Conservation (phyloP, 2,329 filamentous ascomycete species). For the Colletotrichum camelliae region DNA sequence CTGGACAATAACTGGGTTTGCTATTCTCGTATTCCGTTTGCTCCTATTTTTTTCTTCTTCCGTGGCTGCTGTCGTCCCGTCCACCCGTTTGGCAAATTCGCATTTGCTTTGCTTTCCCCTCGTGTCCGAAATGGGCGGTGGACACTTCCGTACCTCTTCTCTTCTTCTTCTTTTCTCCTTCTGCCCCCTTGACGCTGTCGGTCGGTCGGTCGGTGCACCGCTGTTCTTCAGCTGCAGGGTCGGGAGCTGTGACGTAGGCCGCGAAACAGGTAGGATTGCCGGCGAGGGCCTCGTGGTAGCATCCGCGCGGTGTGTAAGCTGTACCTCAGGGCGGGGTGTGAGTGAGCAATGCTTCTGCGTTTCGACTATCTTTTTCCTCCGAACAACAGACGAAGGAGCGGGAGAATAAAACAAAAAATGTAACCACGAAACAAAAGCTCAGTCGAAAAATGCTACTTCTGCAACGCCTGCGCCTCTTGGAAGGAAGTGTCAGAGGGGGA, state of each 20-base stretch:
- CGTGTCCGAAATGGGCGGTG: not conserved
- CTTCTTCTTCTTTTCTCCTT: not conserved
- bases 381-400: conserved; percentile 3
- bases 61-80: not conserved
- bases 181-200: not conserved
- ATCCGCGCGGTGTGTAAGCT: not conserved
- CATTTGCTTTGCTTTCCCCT: not conserved
- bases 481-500: not conserved
- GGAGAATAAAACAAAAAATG: not conserved
- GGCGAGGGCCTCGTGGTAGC: not conserved
- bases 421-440: not conserved
- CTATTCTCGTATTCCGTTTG: not conserved
- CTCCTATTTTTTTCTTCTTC: not conserved
- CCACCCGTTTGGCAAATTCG: not conserved
- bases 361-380: not conserved
- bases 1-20: not conserved
- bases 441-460: not conserved
- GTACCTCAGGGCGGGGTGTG: not conserved
- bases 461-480: not conserved
- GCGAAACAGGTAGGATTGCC: not conserved
- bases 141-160: not conserved
- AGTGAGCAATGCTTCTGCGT: not conserved
- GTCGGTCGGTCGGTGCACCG: not conserved
- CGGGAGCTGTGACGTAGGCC: conserved; percentile 12
- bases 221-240: not conserved